Evolutionary conservation across 257 asterid species (phyloP).

Genomic region (Vinca minor): DNA sequence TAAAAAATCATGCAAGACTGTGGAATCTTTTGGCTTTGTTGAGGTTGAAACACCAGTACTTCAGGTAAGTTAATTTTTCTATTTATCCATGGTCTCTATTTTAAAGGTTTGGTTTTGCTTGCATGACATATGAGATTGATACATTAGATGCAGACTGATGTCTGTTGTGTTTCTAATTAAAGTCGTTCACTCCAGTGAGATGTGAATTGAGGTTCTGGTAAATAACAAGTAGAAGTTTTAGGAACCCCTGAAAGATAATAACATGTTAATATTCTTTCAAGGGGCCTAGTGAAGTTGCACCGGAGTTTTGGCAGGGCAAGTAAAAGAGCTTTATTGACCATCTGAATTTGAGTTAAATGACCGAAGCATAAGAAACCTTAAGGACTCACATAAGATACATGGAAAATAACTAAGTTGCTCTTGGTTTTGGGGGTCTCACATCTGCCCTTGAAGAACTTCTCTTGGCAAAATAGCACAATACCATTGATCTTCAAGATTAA

Average conservation of each 20-base stretch:
- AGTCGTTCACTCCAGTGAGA: neutral
- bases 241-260: neutral
- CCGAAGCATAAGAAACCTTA: neutral
- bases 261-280: neutral
- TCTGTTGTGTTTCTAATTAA: neutral
- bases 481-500: neutral
- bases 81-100: neutral
- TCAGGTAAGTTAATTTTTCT: constrained; percentile 57
- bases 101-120: neutral
- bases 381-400: neutral
- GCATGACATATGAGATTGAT: neutral
- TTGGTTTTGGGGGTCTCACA: neutral
- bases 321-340: neutral
- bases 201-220: neutral
- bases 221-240: neutral
- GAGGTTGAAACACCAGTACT: constrained; percentile 98
- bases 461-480: no score
- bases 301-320: no score
- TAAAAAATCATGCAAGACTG: constrained; percentile 33
- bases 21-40: constrained; percentile 84
- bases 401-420: neutral
- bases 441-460: no score
- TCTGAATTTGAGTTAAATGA: neutral
- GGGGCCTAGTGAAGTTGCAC: neutral
- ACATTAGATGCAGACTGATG: neutral